Evolutionary conservation across 441 rosid species (phyloP).

Genomic region (Eutrema salsugineum): DNA sequence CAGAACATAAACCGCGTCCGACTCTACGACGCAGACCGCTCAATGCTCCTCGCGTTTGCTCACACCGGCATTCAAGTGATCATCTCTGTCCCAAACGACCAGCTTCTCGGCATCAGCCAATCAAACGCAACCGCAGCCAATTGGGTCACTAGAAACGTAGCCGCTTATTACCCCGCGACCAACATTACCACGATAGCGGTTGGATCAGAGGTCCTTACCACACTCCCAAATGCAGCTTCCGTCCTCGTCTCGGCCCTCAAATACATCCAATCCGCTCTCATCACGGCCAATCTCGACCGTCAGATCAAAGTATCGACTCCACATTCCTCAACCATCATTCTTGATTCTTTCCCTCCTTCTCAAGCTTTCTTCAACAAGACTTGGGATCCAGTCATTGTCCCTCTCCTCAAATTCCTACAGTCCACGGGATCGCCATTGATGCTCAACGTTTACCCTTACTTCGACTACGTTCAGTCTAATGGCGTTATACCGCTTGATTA

Average conservation of each 20-base stretch:
- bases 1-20: constrained; percentile 77
- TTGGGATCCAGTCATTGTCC: constrained; percentile 85
- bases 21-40: constrained; percentile 76
- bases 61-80: constrained; percentile 74
- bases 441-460: constrained; percentile 91
- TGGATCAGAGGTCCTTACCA: constrained; percentile 79
- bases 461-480: constrained; percentile 69
- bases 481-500: constrained; percentile 79
- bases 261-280: constrained; percentile 79
- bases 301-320: constrained; percentile 90
- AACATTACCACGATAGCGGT: constrained; percentile 82
- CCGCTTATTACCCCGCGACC: constrained; percentile 87
- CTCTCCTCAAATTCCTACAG: constrained; percentile 76
- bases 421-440: constrained; percentile 73
- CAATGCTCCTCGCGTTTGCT: constrained; percentile 80
- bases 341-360: constrained; percentile 96
- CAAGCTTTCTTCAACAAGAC: constrained; percentile 95
- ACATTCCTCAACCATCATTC: constrained; percentile 76
- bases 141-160: constrained; percentile 83
- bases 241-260: constrained; percentile 78
- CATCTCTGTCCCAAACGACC: constrained; percentile 84
- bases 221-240: constrained; percentile 67
- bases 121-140: constrained; percentile 97
- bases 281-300: constrained; percentile 80
- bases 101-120: constrained; percentile 91